A percentile compares a stretch with the other conserved stretches of the same genome.
phyloP scores from a whole-genome alignment of 805 yeast species.

The Kuraishia cidri region DNA sequence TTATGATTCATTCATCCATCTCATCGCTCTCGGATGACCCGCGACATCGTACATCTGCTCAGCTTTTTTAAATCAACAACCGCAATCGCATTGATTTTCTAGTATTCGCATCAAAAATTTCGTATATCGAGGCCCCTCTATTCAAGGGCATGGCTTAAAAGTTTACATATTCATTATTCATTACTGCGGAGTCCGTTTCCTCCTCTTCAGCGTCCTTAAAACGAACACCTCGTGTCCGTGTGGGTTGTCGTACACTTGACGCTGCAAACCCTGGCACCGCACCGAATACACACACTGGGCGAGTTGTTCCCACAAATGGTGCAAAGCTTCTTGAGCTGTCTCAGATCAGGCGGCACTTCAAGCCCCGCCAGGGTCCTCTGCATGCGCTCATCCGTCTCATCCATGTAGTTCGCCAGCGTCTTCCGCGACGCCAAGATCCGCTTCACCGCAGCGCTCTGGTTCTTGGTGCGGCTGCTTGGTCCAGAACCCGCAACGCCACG shows the following conservation, averaged over 20 bases:
- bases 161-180: too few relatives aligned
- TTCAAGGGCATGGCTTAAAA: too few relatives aligned
- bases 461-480: not conserved
- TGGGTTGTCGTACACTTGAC: constrained; percentile 30
- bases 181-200: too few relatives aligned
- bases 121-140: too few relatives aligned
- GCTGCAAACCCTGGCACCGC: constrained; percentile 30
- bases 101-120: too few relatives aligned
- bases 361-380: constrained; percentile 17
- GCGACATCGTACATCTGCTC: too few relatives aligned
- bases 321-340: constrained; percentile 29
- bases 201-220: not conserved
- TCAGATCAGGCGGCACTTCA: constrained; percentile 21
- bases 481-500: too few relatives aligned
- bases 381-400: constrained; percentile 29
- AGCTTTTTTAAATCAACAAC: too few relatives aligned
- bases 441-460: constrained; percentile 16
- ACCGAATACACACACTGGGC: constrained; percentile 28
- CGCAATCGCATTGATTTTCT: too few relatives aligned
- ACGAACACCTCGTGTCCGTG: constrained; percentile 30
- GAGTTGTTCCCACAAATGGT: constrained; percentile 36
- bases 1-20: too few relatives aligned
- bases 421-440: constrained; percentile 29
- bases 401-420: constrained; percentile 28
- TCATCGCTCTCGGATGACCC: too few relatives aligned